Base-by-base conservation (phyloP, 176 grass and related monocot species). In the Ensete glaucum region DNA sequence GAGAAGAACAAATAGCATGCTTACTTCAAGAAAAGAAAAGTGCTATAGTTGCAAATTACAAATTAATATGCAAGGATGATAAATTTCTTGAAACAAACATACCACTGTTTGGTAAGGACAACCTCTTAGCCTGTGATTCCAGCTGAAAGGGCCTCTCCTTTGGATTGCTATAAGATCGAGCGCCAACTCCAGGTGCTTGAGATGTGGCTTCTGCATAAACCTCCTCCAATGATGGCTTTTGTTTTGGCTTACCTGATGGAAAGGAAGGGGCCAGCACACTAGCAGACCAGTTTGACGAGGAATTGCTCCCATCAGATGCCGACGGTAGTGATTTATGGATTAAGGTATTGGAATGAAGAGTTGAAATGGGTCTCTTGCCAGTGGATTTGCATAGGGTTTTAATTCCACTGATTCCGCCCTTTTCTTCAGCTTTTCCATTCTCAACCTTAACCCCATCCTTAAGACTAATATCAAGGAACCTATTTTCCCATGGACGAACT, bases 401-500 rank as follows among this genome's bases (percentile, higher is more conserved):
- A 25, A 51, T 54, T 84, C 72, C 24, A 80, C 51, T 89, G 52
- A 52, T 60, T 84, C 57, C 50, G 79, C 52, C 53, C n/a, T 64
- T 82, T 85, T 66, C 80, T 21, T 87, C 85, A 64, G 70, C 69
- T 21, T 72, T 68, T 11, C 71, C 84, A 14, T 68, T 72, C 73
- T 83, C 85, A 54, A 79, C 27, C 23, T 68, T 19, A 50, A 79
- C 59, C 54, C 80, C 94, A 65, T 93, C 86, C 65, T 89, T 76
- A 53, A 80, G 14, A 71, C 79, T 89, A 34, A 76, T 77, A 34
- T 87, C 94, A 57, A 98, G 86, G 62, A 93, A 93, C n/a, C 90
- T 81, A 68, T 89, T 98, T 75, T 98, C 94, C 94, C 94, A 98
- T 6, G 94, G 86, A 64, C 86, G 88, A 64, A 98, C 84, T 19